phyloP scores from a whole-genome alignment of 306 rosid genomes.

The Citrullus colocynthis region DNA sequence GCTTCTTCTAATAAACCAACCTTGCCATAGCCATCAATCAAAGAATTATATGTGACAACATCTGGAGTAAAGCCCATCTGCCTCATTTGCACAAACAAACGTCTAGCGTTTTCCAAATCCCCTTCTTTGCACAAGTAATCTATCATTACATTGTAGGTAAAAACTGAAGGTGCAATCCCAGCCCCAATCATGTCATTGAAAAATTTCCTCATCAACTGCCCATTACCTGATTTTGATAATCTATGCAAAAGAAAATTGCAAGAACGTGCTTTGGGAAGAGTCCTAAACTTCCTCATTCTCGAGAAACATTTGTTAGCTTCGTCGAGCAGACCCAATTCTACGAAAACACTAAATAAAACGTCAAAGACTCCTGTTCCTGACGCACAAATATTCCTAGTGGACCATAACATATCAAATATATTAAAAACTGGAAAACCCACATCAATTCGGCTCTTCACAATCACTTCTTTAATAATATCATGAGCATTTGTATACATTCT shows the following conservation, averaged over 20 bases:
- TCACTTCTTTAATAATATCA: constrained; percentile 40
- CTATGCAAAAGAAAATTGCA: constrained; percentile 70
- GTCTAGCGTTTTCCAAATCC: constrained; percentile 47
- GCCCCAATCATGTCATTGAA: constrained; percentile 56
- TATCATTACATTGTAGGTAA: constrained; percentile 70
- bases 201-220: constrained; percentile 33
- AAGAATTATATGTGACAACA: constrained; percentile 74
- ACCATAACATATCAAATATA: constrained; percentile 66
- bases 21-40: constrained; percentile 88
- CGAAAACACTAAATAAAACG: constrained; percentile 70
- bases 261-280: constrained; percentile 65
- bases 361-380: constrained; percentile 68
- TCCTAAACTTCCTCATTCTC: constrained; percentile 57
- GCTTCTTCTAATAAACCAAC: constrained; percentile 39
- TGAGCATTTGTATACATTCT: constrained; percentile 44
- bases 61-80: constrained; percentile 47
- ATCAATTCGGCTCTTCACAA: constrained; percentile 28
- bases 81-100: constrained; percentile 61
- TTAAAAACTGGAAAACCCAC: constrained; percentile 37
- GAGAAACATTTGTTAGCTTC: constrained; percentile 58
- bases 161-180: constrained; percentile 58
- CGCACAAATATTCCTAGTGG: constrained; percentile 44
- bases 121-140: constrained; percentile 59
- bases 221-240: constrained; percentile 49
- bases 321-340: constrained; percentile 67